Base-by-base conservation (phyloP, 2,329 filamentous ascomycete genomes). In the Graphilbum fragrans region DNA sequence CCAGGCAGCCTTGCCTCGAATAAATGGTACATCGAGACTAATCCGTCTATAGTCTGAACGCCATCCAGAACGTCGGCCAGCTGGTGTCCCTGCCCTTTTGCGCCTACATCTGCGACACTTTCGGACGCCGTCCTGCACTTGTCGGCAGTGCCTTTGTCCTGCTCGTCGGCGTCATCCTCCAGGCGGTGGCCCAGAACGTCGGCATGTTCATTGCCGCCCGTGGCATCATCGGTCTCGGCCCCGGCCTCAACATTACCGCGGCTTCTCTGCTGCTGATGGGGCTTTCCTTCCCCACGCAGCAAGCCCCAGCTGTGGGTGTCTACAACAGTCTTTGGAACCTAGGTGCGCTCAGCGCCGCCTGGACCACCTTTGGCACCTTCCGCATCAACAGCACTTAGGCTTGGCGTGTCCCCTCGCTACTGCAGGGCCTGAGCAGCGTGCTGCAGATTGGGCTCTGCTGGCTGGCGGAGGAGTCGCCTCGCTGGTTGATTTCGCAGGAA, bases 231-330 rank as follows among this genome's bases (percentile, higher is more conserved):
- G 61, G 61, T 1, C 49, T 58, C 5, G 60, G 60, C 10, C 56
- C 52, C 7, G 58, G 56, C 8, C 48, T 62, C n/a, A 56, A 63
- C 23, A 59, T 64, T 38, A 62, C 64, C 55, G 63, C 63, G 0
- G 62, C 63, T 0, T 59, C 66, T n/a, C n/a, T n/a, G 5, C 47
- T 67, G 14, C 59, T 67, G 12, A 62, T 63, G 3, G 64, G 66
- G 42, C 50, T 67, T 10, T 37, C 35, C 38, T 41, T 53, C 49
- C 53, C 48, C 39, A 57, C 48, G 50, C 55, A 49, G 52, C 59
- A 60, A 45, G 52, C 48, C 44, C 57, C 44, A 44, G 52, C 41
- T 44, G 58, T 47, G 41, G 52, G 57, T 11, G 32, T 48, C 4
- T 44, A 41, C 42, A 43, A 48, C 29, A 37, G 34, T 20, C 20